Evolutionary conservation across 2,329 filamentous ascomycete genomes (phyloP).

Genomic region (Verticillium nubilum): DNA sequence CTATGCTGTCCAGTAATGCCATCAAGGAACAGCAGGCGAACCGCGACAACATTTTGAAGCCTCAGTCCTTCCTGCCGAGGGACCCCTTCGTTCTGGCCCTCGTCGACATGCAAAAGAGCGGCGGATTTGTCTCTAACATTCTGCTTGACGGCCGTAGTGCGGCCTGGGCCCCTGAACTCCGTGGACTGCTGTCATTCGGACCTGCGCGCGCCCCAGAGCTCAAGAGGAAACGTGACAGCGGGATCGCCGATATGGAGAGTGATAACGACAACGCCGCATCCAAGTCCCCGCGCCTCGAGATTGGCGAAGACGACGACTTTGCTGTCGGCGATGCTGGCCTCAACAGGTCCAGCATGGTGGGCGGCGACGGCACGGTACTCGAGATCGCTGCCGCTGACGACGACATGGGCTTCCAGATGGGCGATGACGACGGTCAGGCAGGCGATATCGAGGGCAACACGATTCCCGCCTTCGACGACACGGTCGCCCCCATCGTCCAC

Average conservation of each 20-base stretch:
- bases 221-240: conserved; percentile 89
- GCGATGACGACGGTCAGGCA: conserved; percentile 39
- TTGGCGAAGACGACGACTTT: conserved; percentile 61
- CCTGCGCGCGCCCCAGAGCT: conserved; percentile 72
- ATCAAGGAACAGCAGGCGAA: conserved; percentile 86
- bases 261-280: conserved; percentile 49
- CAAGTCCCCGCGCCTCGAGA: conserved; percentile 64
- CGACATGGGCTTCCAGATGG: conserved; percentile 30
- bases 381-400: conserved; percentile 60
- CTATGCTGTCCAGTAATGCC: conserved; percentile 67
- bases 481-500: conserved; percentile 68
- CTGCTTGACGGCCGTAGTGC: conserved; percentile 74
- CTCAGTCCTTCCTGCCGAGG: conserved; percentile 75
- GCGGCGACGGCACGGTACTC: conserved; percentile 56
- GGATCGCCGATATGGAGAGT: conserved; percentile 71
- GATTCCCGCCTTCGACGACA: conserved; percentile 70
- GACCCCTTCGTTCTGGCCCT: conserved; percentile 83
- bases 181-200: conserved; percentile 86
- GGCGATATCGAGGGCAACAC: conserved; percentile 34
- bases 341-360: conserved; percentile 43
- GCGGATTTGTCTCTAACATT: conserved; percentile 82
- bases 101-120: conserved; percentile 86
- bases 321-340: conserved; percentile 43
- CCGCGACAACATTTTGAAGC: conserved; percentile 78
- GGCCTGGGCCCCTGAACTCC: conserved; percentile 87